phyloP scores from a whole-genome alignment of 768 basidiomycete species.

The Boletus reticuloceps region DNA sequence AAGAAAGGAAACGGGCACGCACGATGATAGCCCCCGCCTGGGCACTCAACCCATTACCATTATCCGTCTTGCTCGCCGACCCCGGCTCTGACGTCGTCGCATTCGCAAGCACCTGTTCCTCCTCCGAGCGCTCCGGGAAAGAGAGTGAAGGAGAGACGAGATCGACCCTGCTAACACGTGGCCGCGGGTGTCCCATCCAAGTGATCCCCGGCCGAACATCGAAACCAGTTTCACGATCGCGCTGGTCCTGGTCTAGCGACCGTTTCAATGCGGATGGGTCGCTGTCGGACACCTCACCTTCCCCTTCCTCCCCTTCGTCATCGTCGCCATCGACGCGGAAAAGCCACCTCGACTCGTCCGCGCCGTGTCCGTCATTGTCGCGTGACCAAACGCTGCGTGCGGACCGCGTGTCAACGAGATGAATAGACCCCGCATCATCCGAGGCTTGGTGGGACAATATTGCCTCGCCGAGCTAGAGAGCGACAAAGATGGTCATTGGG shows the following conservation, averaged over 20 bases:
- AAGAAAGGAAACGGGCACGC: slow-evolving; percentile 26
- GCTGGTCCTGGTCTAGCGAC: slow-evolving; percentile 5
- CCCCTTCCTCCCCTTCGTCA: slow-evolving; percentile 18
- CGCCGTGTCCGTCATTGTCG: slow-evolving; percentile 16
- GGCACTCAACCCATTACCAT: slow-evolving; percentile 49
- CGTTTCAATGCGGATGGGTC: neutral
- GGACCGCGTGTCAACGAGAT: slow-evolving; percentile 37
- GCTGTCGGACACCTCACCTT: slow-evolving; percentile 4
- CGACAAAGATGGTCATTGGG: slow-evolving; percentile 3
- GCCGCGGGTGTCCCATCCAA: slow-evolving; percentile 38
- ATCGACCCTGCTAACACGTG: slow-evolving; percentile 49
- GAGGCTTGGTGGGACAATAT: slow-evolving; percentile 64
- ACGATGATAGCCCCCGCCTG: slow-evolving; percentile 90
- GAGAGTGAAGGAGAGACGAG: slow-evolving; percentile 21
- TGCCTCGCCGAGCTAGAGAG: slow-evolving; percentile 71
- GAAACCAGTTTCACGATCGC: neutral
- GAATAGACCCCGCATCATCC: slow-evolving; percentile 36
- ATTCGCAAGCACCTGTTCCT: slow-evolving; percentile 1
- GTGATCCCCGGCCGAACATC: slow-evolving; percentile 28
- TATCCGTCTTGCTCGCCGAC: slow-evolving; percentile 10
- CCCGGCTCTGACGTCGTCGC: slow-evolving; percentile 15
- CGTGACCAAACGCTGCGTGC: slow-evolving; percentile 7
- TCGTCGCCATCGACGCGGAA: slow-evolving; percentile 26
- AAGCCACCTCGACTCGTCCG: slow-evolving; percentile 20
- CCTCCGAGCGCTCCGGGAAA: slow-evolving; percentile 2